phyloP scores from a whole-genome alignment of 2,329 filamentous ascomycete species.

The Pyricularia sp. region DNA sequence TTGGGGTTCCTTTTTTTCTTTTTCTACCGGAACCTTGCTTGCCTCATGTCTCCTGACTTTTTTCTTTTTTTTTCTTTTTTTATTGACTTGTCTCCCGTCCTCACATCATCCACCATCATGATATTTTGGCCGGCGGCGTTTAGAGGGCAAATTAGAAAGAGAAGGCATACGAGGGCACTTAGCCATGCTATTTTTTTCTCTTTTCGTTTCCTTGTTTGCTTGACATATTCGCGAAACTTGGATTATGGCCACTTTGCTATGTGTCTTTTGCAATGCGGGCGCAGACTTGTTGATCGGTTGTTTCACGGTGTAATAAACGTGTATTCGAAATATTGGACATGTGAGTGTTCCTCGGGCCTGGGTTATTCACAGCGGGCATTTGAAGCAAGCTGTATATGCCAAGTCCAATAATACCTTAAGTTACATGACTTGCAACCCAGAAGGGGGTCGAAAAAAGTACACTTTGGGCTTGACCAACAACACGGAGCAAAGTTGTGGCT shows the following conservation, averaged over 20 bases:
- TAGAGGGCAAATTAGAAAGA: slow-evolving; percentile 11
- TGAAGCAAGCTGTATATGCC: too few species aligned
- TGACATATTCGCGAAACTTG: neutral
- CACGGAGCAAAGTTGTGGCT: neutral
- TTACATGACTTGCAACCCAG: neutral
- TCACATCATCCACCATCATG: slow-evolving; percentile 5
- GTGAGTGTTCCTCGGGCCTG: neutral
- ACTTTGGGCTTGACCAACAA: too few species aligned
- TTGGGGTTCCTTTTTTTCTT: slow-evolving; percentile 4
- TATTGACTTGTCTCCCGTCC: neutral
- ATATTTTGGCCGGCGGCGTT: slow-evolving; percentile 11
- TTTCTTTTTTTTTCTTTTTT: neutral
- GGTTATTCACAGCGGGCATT: too few species aligned
- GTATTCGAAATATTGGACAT: neutral
- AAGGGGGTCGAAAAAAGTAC: too few species aligned
- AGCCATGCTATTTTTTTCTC: slow-evolving; percentile 2
- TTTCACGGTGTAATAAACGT: neutral
- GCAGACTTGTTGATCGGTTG: neutral
- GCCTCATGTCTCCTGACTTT: neutral
- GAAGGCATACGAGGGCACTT: slow-evolving; percentile 9
- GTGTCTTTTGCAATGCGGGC: neutral
- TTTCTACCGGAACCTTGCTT: neutral
- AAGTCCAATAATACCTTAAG: too few species aligned
- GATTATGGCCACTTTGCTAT: neutral
- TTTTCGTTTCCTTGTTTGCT: neutral